A percentile compares a stretch with the other conserved stretches of the same genome.
phyloP scores from a whole-genome alignment of 1,284 basidiomycete species.

The Pascua guehoae region DNA sequence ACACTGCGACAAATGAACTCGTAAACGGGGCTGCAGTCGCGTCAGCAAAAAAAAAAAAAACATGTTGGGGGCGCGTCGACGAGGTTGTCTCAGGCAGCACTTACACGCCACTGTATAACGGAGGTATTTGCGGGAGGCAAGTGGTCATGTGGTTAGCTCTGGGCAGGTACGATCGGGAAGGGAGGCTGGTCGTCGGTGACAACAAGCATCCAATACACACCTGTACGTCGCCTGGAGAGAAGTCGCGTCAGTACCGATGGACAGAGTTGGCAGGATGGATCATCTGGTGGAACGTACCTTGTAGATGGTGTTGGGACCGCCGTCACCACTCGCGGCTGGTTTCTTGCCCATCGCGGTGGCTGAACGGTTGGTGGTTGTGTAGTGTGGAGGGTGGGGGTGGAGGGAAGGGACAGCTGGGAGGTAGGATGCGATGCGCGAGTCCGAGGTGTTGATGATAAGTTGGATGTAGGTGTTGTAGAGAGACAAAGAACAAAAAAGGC shows the following conservation, averaged over 20 bases:
- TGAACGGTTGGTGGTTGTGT: background rate
- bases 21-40: conserved; percentile 42
- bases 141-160: conserved; percentile 6
- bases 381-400: background rate
- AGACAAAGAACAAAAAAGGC: no score
- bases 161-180: no score
- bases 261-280: background rate
- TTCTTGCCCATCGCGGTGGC: conserved; percentile 27
- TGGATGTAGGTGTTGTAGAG: background rate
- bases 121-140: background rate
- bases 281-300: conserved; percentile 23
- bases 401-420: background rate
- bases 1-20: conserved; percentile 82
- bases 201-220: conserved; percentile 8
- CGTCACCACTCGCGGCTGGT: conserved; percentile 22
- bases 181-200: no score
- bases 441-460: background rate
- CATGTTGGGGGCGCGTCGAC: background rate
- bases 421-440: background rate
- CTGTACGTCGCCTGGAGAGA: conserved; percentile 31
- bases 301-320: conserved; percentile 40
- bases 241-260: conserved; percentile 6
- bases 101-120: conserved; percentile 46
- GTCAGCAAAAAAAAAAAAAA: background rate
- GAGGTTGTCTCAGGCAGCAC: conserved; percentile 14